Conservation (phyloP, 2,329 filamentous ascomycete species). For the Dactylellina sp. region DNA sequence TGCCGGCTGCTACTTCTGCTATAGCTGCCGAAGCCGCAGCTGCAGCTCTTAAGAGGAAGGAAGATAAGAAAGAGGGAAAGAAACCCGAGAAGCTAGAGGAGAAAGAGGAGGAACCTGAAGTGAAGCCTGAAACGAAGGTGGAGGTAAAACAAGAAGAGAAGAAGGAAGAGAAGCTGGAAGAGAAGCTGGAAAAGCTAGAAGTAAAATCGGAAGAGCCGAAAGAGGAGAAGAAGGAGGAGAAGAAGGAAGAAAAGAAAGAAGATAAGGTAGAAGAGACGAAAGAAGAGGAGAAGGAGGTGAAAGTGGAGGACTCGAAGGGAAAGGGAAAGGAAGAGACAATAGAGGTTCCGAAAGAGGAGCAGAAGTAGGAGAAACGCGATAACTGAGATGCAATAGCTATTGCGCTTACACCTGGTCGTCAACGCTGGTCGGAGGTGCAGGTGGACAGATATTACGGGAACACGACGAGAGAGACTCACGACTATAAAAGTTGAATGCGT, state of each 20-base stretch:
- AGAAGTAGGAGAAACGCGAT: neutral
- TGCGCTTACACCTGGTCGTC: neutral
- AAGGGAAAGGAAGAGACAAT: neutral
- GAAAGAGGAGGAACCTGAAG: neutral
- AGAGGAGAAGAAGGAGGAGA: neutral
- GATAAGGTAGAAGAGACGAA: neutral
- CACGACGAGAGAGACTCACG: neutral
- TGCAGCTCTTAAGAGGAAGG: constrained; percentile 33
- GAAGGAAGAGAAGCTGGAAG: neutral
- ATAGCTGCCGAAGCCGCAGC: constrained; percentile 35
- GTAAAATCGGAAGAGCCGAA: too few relatives aligned
- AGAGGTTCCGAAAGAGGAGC: neutral
- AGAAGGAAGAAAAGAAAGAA: constrained; percentile 1
- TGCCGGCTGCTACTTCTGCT: constrained; percentile 18
- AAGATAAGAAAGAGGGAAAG: constrained; percentile 16
- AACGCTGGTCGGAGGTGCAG: neutral
- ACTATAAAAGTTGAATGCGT: neutral
- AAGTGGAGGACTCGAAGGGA: neutral
- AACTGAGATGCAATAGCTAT: neutral
- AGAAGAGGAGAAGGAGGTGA: constrained; percentile 62
- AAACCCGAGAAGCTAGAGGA: neutral
- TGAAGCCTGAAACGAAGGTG: neutral
- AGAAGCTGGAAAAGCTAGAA: neutral
- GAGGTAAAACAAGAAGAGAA: neutral
- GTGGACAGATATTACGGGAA: constrained; percentile 5